Evolutionary conservation across 306 rosid species (phyloP), one percentile per base, ranked within the genome.

Genomic region (Pterocarpus santalinus): DNA sequence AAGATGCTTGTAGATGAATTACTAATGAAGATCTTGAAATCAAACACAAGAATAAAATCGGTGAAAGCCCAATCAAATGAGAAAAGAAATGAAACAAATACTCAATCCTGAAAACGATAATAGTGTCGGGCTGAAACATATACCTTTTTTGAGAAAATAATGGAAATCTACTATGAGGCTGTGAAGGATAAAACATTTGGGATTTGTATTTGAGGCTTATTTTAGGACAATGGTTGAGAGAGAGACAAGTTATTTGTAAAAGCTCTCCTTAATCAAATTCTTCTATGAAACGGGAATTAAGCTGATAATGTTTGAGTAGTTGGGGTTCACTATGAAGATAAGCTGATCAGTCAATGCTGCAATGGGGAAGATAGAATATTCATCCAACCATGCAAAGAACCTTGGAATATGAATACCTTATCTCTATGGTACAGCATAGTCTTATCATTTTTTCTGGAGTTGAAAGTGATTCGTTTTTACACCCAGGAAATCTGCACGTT

Each of bases 271-370:
- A 46, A 49, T 56, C 12, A 8, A 30, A 35, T 56, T 13, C 1
- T 11, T n/a, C 38, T 32, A 41, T 68, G 28, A 22, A 22, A 17
- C 49, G 35, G 12, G 44, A 61, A 47, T 30, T 30, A 9, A 49
- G 17, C 22, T 47, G 34, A 28, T 63, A 33, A 70, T 35, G 30
- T 51, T 64, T 10, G 28, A 43, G 47, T 15, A 72, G 5, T 72
- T 39, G 62, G 44, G 33, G 17, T 35, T 63, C 72, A 80, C 36
- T 53, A 36, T 41, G 44, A 65, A 63, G 60, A 44, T 55, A 35
- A 32, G 73, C 73, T 38, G 36, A 52, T 65, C 14, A 22, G 36
- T 47, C 8, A 57, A 32, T 44, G 38, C 5, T 28, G 39, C 14
- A 22, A 7, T 13, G 41, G 36, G 52, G 51, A 72, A 17, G 41